Percentiles rank a stretch among this genome's conserved stretches.
These are phyloP conservation scores for Suhomyces vadensis DNA, from an alignment of 805 yeast genomes.

Conservation along the genomic window DNA sequence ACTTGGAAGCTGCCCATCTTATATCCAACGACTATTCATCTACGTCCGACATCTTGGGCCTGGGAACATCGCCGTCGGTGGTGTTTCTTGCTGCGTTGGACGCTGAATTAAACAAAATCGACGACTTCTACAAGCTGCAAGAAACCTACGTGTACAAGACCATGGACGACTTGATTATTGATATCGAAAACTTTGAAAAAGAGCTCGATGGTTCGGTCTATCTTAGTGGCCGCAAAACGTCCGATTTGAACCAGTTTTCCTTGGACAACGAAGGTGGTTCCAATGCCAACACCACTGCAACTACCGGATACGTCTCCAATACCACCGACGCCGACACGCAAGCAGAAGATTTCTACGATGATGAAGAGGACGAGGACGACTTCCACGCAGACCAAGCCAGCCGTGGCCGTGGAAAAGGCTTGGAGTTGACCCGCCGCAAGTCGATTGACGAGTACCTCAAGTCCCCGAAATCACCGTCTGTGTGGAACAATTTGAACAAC, in stretches of 20 bases:
- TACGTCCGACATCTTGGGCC: slow-evolving; percentile 7
- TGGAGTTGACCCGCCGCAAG: slow-evolving; percentile 10
- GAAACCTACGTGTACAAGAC: slow-evolving; percentile 58
- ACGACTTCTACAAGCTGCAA: slow-evolving; percentile 67
- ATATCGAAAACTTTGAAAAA: slow-evolving; percentile 61
- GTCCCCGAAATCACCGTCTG: slow-evolving; percentile 34
- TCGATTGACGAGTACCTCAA: slow-evolving; percentile 40
- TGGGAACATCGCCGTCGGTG: slow-evolving; percentile 41
- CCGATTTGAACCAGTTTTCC: slow-evolving; percentile 7
- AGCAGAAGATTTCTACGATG: slow-evolving; percentile 31
- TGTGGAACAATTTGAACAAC: slow-evolving; percentile 31
- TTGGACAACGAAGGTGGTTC: slow-evolving; percentile 1
- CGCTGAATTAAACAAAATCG: slow-evolving; percentile 73
- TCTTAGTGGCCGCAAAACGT: slow-evolving; percentile 7
- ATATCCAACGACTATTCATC: slow-evolving; percentile 26
- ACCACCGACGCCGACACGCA: slow-evolving; percentile 40
- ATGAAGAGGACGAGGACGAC: slow-evolving; percentile 34
- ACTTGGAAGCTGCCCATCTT: slow-evolving; percentile 31
- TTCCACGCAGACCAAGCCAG: slow-evolving; percentile 21
- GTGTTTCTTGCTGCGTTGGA: slow-evolving; percentile 75
- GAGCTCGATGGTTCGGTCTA: slow-evolving; percentile 23
- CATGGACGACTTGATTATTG: slow-evolving; percentile 58
- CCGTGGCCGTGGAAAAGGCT: slow-evolving; percentile 8
- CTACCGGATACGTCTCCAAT: slow-evolving; percentile 10
- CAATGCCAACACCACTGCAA: not conserved